Percentiles rank a stretch among this genome's conserved stretches.
Evolutionary conservation across 164 flowering plant species (phyloP).

Genomic region (Macadamia integrifolia): DNA sequence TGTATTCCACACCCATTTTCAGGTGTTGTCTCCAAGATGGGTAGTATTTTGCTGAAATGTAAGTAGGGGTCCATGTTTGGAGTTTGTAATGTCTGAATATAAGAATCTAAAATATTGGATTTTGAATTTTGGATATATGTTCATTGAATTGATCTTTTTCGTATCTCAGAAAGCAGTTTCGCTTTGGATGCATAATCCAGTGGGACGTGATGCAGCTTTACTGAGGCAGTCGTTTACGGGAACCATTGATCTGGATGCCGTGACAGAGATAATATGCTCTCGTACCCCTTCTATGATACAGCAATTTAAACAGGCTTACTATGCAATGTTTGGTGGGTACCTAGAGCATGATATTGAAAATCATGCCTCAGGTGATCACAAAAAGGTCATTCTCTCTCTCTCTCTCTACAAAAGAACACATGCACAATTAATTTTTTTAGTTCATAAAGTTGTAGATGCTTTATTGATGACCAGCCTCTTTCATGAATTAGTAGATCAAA

Average conservation of each 20-base stretch:
- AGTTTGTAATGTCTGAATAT: too few relatives aligned
- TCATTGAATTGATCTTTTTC: not conserved
- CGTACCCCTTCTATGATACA: constrained; percentile 34
- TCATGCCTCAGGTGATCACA: not conserved
- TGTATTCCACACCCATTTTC: too few relatives aligned
- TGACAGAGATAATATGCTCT: constrained; percentile 43
- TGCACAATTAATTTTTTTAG: too few relatives aligned
- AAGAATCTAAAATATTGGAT: too few relatives aligned
- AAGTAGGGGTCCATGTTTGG: too few relatives aligned
- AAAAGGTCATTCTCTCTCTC: not conserved
- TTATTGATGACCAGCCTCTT: too few relatives aligned
- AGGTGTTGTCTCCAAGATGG: too few relatives aligned
- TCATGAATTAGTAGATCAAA: too few relatives aligned
- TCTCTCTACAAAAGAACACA: too few relatives aligned
- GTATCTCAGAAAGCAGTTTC: constrained; percentile 28
- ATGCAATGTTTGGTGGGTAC: constrained; percentile 20
- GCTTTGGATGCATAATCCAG: constrained; percentile 40
- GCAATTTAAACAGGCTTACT: constrained; percentile 33
- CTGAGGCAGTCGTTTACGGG: constrained; percentile 20
- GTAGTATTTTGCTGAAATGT: too few relatives aligned
- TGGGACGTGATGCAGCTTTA: constrained; percentile 28
- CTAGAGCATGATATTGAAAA: constrained; percentile 11
- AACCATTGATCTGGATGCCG: constrained; percentile 19
- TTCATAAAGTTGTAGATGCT: too few relatives aligned
- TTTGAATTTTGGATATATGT: too few relatives aligned